Evolutionary conservation across 1,284 basidiomycete genomes (phyloP), one percentile per base, ranked within the genome.

Genomic region (Somion occarium): DNA sequence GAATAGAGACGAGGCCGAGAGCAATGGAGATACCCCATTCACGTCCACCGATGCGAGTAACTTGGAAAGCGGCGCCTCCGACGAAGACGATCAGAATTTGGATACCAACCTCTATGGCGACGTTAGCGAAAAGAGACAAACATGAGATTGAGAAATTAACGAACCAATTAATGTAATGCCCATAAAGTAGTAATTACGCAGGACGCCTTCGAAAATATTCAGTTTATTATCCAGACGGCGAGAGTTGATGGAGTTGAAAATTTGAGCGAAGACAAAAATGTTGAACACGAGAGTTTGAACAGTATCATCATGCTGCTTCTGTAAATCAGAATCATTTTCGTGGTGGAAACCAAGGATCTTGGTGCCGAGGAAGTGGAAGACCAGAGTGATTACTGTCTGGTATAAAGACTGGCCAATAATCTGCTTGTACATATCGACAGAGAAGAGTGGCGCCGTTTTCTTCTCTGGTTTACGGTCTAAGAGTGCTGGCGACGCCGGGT

Each of bases 11-110:
- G 50, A 89, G 61, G 38, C 96, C 97, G 45, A 97, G 79, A 22
- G 89, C 85, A 48, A 99, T 73, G 1, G 91, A 91, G 58, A 98
- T 93, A 46, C 83, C 94, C 97, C 97, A 99, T 68, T 97, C 92
- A 38, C 81, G 82, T 25, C 87, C 91, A 46, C 72, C 72, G 48
- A 98, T 84, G 3, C 66, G 75, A 1, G 82, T 85, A n/a, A 98
- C 96, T 61, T 88, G 84, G 78, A 99, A 98, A 0, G 94, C 94
- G 2, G 88, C 80, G 26, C 91, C 91, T 52, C 95, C 96, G 48
- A 98, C 78, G 62, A 93, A 93, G 53, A 98, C 87, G 58, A 99
- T 96, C 51, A 96, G 61, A 48, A 95, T 68, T 68, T 99, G 96
- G 41, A 89, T 79, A 19, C 75, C 91, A 59, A 97, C 79, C 82